Percentiles rank a stretch among this genome's conserved stretches.
Conservation (phyloP, 192 early-diverging fungal genomes). For the Dissophora ornata region DNA sequence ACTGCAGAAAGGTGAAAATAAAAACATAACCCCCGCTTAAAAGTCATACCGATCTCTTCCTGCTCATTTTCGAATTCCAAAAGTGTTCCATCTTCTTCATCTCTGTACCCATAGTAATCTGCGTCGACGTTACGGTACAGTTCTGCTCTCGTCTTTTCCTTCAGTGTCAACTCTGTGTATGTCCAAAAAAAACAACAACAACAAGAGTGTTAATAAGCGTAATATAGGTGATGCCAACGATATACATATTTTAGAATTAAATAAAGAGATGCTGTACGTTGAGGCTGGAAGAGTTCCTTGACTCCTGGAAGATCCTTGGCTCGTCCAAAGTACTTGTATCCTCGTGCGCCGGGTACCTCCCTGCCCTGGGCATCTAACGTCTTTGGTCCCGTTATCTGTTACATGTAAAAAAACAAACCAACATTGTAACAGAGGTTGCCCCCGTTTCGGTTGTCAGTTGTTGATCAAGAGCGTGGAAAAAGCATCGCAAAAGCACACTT, state of each 20-base stretch:
- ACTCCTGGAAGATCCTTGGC: slow-evolving; percentile 95
- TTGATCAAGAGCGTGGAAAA: neutral
- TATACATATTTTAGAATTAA: too few relatives aligned
- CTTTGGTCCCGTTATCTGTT: slow-evolving; percentile 75
- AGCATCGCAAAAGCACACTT: neutral
- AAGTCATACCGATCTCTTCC: slow-evolving; percentile 56
- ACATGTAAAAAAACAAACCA: neutral
- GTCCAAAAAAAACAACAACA: too few relatives aligned
- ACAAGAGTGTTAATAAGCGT: too few relatives aligned
- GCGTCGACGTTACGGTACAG: slow-evolving; percentile 86
- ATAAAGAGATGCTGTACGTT: slow-evolving; percentile 59
- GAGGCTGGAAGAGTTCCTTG: slow-evolving; percentile 87
- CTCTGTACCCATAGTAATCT: slow-evolving; percentile 95
- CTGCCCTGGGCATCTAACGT: slow-evolving; percentile 88
- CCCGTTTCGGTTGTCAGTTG: too few relatives aligned
- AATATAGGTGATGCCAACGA: too few relatives aligned
- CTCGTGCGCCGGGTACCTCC: slow-evolving; percentile 88
- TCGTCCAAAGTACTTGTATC: slow-evolving; percentile 98
- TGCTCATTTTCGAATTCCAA: slow-evolving; percentile 81
- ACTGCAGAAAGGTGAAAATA: too few relatives aligned
- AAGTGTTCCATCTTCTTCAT: slow-evolving; percentile 88
- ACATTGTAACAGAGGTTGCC: too few relatives aligned
- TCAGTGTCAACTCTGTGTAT: slow-evolving; percentile 54
- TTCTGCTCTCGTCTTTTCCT: slow-evolving; percentile 71
- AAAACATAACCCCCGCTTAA: neutral